Evolutionary conservation across 768 basidiomycete species (phyloP).

Genomic region (Lentinula sp.): DNA sequence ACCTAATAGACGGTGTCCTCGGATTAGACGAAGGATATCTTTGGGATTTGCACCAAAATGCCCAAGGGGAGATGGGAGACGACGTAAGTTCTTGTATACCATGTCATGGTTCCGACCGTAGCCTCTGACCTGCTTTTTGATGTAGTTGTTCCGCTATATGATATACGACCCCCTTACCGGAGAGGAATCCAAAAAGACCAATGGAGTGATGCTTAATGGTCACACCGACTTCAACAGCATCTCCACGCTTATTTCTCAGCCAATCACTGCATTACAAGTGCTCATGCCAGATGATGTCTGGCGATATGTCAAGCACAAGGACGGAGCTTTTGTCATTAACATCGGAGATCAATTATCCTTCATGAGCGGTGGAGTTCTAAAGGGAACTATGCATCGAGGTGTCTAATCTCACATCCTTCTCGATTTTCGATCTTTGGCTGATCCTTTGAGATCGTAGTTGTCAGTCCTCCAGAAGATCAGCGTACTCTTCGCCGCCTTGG

Average conservation of each 20-base stretch:
- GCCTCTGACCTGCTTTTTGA: not conserved
- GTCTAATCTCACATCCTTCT: not conserved
- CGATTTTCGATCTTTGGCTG: not conserved
- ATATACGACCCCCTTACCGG: constrained; percentile 26
- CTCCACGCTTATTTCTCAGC: constrained; percentile 25
- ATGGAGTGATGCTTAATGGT: constrained; percentile 28
- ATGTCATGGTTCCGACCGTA: not conserved
- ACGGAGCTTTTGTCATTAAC: constrained; percentile 26
- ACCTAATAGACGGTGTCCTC: constrained; percentile 23
- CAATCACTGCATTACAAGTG: constrained; percentile 26
- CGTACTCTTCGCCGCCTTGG: constrained; percentile 21
- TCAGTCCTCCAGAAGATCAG: constrained; percentile 27
- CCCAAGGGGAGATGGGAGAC: constrained; percentile 19
- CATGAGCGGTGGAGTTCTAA: constrained; percentile 27
- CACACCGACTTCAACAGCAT: constrained; percentile 29
- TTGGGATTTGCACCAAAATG: constrained; percentile 23
- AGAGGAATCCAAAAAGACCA: constrained; percentile 22
- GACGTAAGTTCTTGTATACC: constrained; percentile 15
- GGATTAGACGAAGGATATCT: constrained; percentile 25
- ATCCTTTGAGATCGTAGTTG: constrained; percentile 13
- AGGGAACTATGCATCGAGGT: constrained; percentile 30
- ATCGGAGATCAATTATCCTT: constrained; percentile 28
- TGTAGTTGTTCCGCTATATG: constrained; percentile 20
- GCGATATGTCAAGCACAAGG: constrained; percentile 27
- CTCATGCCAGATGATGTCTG: constrained; percentile 29